phyloP scores from a whole-genome alignment of 2,329 filamentous ascomycete genomes.

The Alternaria brassicae region DNA sequence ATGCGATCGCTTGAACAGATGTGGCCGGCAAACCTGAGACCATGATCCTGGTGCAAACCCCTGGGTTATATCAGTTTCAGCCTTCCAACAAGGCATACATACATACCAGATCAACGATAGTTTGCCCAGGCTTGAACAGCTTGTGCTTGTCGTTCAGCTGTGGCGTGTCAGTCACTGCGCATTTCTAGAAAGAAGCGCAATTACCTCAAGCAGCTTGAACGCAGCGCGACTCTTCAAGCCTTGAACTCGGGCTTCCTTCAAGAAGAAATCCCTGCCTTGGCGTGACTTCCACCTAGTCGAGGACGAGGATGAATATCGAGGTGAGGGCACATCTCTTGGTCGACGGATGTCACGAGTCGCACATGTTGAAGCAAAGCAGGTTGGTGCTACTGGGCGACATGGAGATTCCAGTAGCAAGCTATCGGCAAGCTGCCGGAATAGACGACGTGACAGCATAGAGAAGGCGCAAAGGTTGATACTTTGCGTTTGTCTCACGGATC shows the following conservation, averaged over 20 bases:
- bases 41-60: constrained; percentile 76
- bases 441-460: constrained; percentile 48
- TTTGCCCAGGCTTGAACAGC: constrained; percentile 80
- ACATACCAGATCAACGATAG: constrained; percentile 83
- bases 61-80: constrained; percentile 50
- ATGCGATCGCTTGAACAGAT: neutral
- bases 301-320: constrained; percentile 56
- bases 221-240: constrained; percentile 89
- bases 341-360: constrained; percentile 12
- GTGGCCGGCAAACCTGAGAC: constrained; percentile 58
- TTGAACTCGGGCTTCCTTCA: constrained; percentile 76
- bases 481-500: constrained; percentile 1
- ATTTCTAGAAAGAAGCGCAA: neutral
- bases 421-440: constrained; percentile 48
- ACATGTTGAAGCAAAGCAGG: constrained; percentile 27
- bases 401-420: constrained; percentile 36
- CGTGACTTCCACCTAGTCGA: constrained; percentile 84
- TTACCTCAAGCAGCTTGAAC: constrained; percentile 87
- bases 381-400: neutral
- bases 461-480: constrained; percentile 12
- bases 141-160: constrained; percentile 83
- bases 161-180: constrained; percentile 21
- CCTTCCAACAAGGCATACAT: neutral
- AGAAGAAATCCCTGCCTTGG: constrained; percentile 75
- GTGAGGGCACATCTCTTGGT: constrained; percentile 7